Evolutionary conservation across 305 asterid genomes (phyloP), one percentile per base, ranked within the genome.

Genomic region (Fraxinus dipetala): DNA sequence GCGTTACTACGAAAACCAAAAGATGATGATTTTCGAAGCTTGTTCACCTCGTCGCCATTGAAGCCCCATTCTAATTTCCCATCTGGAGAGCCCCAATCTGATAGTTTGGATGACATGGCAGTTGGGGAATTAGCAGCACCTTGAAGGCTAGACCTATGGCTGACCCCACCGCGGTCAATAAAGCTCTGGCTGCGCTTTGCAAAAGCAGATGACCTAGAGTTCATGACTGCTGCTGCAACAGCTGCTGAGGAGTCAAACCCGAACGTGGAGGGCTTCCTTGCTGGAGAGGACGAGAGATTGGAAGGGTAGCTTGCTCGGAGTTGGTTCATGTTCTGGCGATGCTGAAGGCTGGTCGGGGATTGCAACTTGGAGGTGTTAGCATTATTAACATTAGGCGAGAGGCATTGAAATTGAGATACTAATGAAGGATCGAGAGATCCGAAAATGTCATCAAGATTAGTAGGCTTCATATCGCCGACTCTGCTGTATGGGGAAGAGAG

Each of bases 121-220:
- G 86, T 63, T 0, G 90, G 89, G 6, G 94, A 83, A 35, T 77
- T 84, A 4, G 86, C 82, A 4, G 89, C 82, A 20, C 87, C 83
- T 2, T 86, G 76, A 40, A 48, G 80, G 56, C 80, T 80, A 0
- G 83, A 84, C 0, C 88, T 87, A 36, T 86, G 75, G n/a, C 69
- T 65, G 14, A 36, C 84, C 1, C 85, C 82, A 24, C 85, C 40
- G 1, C 92, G 90, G 83, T 93, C 94, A 5, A 91, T 80, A 22
- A 95, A 95, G 87, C 99, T 95, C 87, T 95, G 98, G 91, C 99
- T 95, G 32, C 99, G 92, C 81, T 92, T 93, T 0, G 92, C 79
- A 40, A 93, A 91, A 9, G 93, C 89, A 9, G 93, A 84, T 10
- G 98, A 92, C 87, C 99, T 88, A 0, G 98, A 90, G 77, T 93